A percentile compares a stretch with the other conserved stretches of the same genome.
These are phyloP conservation scores for Penicillium argentinense DNA, from an alignment of 495 filamentous ascomycete genomes.

Conservation along the genomic window DNA sequence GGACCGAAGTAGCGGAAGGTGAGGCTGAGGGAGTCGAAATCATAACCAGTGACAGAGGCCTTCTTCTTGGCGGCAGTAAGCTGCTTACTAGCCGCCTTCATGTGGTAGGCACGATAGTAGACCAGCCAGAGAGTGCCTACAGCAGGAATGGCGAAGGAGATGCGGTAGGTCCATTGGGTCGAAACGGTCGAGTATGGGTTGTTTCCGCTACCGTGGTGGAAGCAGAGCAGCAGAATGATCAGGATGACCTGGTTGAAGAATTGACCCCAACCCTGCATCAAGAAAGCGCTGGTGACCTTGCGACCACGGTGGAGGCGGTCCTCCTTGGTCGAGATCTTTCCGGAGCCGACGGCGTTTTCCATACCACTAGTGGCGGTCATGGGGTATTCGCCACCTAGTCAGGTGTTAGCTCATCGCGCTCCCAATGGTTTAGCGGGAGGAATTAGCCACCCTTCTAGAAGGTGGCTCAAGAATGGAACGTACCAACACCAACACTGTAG, in stretches of 20 bases:
- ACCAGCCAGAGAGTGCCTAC: conserved; percentile 88
- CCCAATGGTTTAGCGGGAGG: too few relatives aligned
- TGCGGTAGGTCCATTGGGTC: conserved; percentile 80
- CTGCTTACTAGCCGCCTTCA: conserved; percentile 74
- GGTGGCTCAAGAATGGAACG: conserved; percentile 6
- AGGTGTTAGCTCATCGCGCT: conserved; percentile 4
- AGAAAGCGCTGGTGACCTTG: conserved; percentile 87
- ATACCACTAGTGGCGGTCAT: conserved; percentile 95
- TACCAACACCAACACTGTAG: conserved; percentile 84
- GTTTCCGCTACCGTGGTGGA: conserved; percentile 71
- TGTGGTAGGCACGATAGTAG: conserved; percentile 88
- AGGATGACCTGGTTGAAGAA: conserved; percentile 85
- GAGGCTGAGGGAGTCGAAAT: conserved; percentile 71
- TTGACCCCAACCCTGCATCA: conserved; percentile 98
- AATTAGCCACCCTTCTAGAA: not conserved
- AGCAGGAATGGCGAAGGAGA: conserved; percentile 83
- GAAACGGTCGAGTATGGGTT: conserved; percentile 69
- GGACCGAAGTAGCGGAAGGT: conserved; percentile 78
- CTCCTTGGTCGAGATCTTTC: conserved; percentile 81
- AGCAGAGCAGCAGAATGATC: conserved; percentile 76
- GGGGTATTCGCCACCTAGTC: conserved; percentile 75
- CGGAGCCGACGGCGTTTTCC: conserved; percentile 84
- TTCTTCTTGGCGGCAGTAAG: conserved; percentile 78
- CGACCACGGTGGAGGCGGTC: conserved; percentile 91
- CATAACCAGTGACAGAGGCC: conserved; percentile 81